Evolutionary conservation across 257 asterid species (phyloP), one percentile per base, ranked within the genome.

Genomic region (Salvia miltiorrhiza): DNA sequence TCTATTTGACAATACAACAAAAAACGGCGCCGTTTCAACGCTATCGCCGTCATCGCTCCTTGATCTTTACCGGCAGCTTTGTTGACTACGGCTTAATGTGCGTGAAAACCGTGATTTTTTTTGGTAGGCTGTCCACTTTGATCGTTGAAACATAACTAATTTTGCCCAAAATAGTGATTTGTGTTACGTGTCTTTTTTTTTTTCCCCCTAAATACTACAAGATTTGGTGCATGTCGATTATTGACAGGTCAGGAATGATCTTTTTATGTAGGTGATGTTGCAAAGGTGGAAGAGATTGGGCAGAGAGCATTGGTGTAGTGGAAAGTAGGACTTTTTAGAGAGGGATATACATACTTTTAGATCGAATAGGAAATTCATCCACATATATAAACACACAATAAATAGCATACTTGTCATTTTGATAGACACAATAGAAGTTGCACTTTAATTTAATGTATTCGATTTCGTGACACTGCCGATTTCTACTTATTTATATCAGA

Each of bases 121-220:
- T 67, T 76, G 80, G 79, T 76, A 50, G 73, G 73, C 67, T 13
- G 65, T 78, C 65, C 54, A 28, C 50, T 71, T 74, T 16, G 21
- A 10, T 21, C 8, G 16, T 65, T 56, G 71, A 28, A 56, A 61
- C 49, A 56, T 28, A 39, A 52, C 30, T 63, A 26, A 14, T 35
- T 65, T 10, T 2, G 14, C 10, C 17, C 59, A 19, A 49, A 19
- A 49, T 20, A 19, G 14, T 17, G 26, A 26, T 19, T 17, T 2
- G 7, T 48, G 35, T 4, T 26, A 26, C 2, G 30, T 26, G 30
- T 26, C 35, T 48, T 9, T 19, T 19, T 0, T 41, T 41, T 41
- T 3, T 41, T 30, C 35, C 4, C 48, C 9, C 17, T 4, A 14
- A 44, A 5, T 44, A 1, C 35, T 8, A 44, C 19, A 44, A n/a